phyloP scores from a whole-genome alignment of 164 flowering plant genomes.

The Nymphaea thermarum region DNA sequence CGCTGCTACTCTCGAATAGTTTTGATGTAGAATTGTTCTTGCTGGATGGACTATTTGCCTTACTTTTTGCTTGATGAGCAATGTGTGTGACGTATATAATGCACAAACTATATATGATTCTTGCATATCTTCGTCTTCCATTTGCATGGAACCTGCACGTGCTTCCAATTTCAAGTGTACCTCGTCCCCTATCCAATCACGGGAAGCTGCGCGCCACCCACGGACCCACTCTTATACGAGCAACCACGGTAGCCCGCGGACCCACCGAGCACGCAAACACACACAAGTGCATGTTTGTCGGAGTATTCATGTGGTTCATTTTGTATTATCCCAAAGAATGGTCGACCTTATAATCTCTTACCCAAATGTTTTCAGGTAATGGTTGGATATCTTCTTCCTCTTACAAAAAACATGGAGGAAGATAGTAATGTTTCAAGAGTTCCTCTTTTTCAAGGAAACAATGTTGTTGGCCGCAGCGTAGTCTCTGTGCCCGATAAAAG shows the following conservation, averaged over 20 bases:
- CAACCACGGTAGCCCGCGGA: no score
- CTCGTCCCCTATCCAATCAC: background rate
- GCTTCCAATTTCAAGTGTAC: background rate
- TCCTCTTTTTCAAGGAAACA: constrained; percentile 43
- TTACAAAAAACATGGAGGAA: background rate
- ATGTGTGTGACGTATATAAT: no score
- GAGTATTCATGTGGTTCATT: background rate
- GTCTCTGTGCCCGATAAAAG: constrained; percentile 53
- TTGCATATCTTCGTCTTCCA: background rate
- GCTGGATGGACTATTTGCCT: no score
- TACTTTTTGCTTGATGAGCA: no score
- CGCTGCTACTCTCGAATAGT: background rate
- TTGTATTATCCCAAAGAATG: no score
- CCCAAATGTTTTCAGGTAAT: background rate
- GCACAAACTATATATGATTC: background rate
- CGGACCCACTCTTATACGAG: no score
- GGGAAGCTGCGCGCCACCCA: background rate
- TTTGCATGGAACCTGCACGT: background rate
- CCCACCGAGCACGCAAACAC: no score
- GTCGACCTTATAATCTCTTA: background rate
- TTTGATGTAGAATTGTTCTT: background rate
- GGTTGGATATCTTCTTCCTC: background rate
- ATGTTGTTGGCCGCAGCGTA: constrained; percentile 49
- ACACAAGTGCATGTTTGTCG: background rate
- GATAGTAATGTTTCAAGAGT: constrained; percentile 13